Evolutionary conservation across 2,329 filamentous ascomycete species (phyloP).

Genomic region (Talaromyces verruculosus): DNA sequence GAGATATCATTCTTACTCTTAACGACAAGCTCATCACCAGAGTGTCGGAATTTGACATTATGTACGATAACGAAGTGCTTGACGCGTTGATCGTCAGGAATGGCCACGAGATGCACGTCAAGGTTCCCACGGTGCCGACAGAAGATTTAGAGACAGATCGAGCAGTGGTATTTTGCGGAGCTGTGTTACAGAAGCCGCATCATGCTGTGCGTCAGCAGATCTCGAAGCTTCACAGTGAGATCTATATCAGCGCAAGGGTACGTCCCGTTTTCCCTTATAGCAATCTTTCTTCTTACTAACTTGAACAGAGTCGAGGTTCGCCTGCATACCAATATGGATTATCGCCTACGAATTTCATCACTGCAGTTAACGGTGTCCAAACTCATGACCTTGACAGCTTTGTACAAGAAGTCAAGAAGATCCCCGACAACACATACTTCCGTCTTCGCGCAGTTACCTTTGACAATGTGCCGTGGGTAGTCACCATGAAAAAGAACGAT

Average conservation of each 20-base stretch:
- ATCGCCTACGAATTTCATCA: constrained; percentile 95
- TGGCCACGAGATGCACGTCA: constrained; percentile 72
- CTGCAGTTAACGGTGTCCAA: constrained; percentile 84
- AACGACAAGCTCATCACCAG: constrained; percentile 92
- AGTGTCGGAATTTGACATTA: constrained; percentile 88
- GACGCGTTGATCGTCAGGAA: constrained; percentile 85
- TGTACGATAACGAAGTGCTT: constrained; percentile 85
- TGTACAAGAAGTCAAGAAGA: constrained; percentile 75
- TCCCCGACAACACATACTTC: constrained; percentile 98
- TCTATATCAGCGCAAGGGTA: constrained; percentile 84
- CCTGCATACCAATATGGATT: constrained; percentile 88
- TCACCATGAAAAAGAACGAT: constrained; percentile 99
- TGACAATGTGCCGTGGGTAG: constrained; percentile 98
- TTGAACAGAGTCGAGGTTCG: constrained; percentile 65
- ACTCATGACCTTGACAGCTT: constrained; percentile 83
- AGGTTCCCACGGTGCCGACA: constrained; percentile 81
- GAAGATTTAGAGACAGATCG: constrained; percentile 90
- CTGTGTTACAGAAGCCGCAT: constrained; percentile 87
- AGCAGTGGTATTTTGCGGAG: constrained; percentile 91
- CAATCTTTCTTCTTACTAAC: not conserved
- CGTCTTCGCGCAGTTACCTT: constrained; percentile 96
- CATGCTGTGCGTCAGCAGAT: constrained; percentile 97
- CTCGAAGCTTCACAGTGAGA: constrained; percentile 90
- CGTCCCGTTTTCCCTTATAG: constrained; percentile 21
- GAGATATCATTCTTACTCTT: constrained; percentile 86